These are phyloP conservation scores for Aureobasidium lini DNA, from an alignment of 2,329 filamentous ascomycete genomes.

Conservation along the genomic window DNA sequence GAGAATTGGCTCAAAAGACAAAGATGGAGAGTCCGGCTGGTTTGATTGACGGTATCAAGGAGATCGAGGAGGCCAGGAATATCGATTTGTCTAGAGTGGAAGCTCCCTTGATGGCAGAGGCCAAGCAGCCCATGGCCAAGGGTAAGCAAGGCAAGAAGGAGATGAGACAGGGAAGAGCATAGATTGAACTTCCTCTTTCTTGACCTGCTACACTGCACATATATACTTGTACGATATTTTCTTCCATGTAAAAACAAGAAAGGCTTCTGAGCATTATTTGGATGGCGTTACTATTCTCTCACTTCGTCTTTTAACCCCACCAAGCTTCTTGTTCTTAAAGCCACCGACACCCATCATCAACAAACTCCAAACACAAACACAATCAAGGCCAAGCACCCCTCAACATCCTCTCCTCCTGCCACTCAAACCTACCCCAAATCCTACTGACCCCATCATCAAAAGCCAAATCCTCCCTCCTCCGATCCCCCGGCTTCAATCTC, in stretches of 20 bases:
- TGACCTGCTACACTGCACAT: not conserved
- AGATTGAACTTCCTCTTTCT: not conserved
- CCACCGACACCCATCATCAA: not conserved
- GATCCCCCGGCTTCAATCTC: constrained; percentile 21
- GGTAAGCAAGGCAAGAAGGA: constrained; percentile 26
- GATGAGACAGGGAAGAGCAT: constrained; percentile 8
- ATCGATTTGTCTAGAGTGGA: constrained; percentile 21
- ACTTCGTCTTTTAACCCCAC: not conserved
- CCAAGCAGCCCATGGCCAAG: constrained; percentile 21
- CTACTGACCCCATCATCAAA: constrained; percentile 19
- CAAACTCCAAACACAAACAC: not conserved
- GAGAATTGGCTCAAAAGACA: constrained; percentile 47
- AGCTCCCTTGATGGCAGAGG: constrained; percentile 26
- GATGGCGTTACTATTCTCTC: not conserved
- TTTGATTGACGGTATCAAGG: constrained; percentile 14
- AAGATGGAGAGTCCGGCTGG: constrained; percentile 33
- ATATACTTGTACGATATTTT: not conserved
- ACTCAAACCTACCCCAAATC: constrained; percentile 19
- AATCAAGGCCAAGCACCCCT: constrained; percentile 16
- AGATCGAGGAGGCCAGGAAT: constrained; percentile 17
- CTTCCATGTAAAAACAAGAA: not conserved
- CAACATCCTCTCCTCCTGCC: constrained; percentile 17
- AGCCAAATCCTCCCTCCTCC: constrained; percentile 16
- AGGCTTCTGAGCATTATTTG: not conserved
- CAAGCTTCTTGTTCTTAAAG: too few relatives aligned